phyloP scores from a whole-genome alignment of 2,329 filamentous ascomycete species.

The Lithohypha guttulata region DNA sequence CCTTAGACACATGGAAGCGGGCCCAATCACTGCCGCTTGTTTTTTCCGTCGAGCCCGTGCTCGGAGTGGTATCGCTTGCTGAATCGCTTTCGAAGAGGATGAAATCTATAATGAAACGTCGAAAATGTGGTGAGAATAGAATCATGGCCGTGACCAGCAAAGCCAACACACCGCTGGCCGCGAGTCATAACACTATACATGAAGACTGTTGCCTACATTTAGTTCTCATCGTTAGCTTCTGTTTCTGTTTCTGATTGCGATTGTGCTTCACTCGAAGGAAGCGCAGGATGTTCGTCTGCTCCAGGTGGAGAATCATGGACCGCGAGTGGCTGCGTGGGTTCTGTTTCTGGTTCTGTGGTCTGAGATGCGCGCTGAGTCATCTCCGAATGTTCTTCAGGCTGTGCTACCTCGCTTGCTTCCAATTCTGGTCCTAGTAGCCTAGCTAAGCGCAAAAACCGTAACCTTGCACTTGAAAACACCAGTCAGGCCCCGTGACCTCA shows the following conservation, averaged over 20 bases:
- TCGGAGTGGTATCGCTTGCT: constrained; percentile 80
- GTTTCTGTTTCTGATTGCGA: constrained; percentile 4
- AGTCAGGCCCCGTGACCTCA: constrained; percentile 8
- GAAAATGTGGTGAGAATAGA: constrained; percentile 2
- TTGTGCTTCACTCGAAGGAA: constrained; percentile 2
- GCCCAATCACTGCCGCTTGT: constrained; percentile 77
- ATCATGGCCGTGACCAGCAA: not conserved
- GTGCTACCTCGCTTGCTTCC: not conserved
- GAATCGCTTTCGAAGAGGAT: constrained; percentile 87
- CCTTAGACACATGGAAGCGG: constrained; percentile 55
- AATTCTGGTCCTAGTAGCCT: constrained; percentile 13
- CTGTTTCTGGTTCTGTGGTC: not conserved
- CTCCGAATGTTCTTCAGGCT: not conserved
- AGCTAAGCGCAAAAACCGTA: constrained; percentile 15
- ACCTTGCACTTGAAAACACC: constrained; percentile 10
- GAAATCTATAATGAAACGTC: constrained; percentile 70
- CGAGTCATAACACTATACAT: constrained; percentile 35
- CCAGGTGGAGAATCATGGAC: not conserved
- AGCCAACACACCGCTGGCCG: constrained; percentile 18
- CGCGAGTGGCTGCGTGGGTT: not conserved
- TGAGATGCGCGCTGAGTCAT: not conserved
- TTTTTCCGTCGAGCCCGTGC: constrained; percentile 92
- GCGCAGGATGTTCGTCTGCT: constrained; percentile 1
- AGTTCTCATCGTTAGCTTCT: constrained; percentile 16
- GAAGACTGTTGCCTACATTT: constrained; percentile 25